phyloP scores from a whole-genome alignment of 768 basidiomycete genomes.

The Cystofilobasidium ferigula region DNA sequence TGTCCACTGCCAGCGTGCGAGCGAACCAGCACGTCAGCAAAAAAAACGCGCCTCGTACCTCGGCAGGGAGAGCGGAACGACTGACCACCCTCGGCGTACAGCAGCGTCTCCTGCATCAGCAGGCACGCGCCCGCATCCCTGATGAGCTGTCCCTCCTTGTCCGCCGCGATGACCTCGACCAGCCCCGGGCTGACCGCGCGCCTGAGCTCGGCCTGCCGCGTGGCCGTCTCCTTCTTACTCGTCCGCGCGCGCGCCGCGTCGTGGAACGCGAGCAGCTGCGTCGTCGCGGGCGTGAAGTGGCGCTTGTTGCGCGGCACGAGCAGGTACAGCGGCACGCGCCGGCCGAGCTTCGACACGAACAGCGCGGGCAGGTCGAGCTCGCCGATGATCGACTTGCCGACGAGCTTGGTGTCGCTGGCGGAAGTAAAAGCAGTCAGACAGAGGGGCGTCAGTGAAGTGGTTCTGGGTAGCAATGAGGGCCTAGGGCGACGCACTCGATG shows the following conservation, averaged over 20 bases:
- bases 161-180: constrained; percentile 56
- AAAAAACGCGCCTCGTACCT: no score
- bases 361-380: constrained; percentile 44
- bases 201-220: constrained; percentile 60
- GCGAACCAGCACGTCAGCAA: not conserved
- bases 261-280: constrained; percentile 59
- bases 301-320: constrained; percentile 69
- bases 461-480: not conserved
- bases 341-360: constrained; percentile 52
- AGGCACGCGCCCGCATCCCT: constrained; percentile 71
- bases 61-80: constrained; percentile 24
- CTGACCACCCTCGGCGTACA: constrained; percentile 73
- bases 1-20: not conserved
- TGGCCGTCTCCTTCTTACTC: constrained; percentile 64
- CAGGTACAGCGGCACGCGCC: constrained; percentile 70
- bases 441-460: not conserved
- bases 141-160: constrained; percentile 49
- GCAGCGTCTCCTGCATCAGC: constrained; percentile 68
- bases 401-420: constrained; percentile 78
- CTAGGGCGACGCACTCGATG: constrained; percentile 56
- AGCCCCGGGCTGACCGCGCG: constrained; percentile 62
- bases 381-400: constrained; percentile 63
- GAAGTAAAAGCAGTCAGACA: not conserved
- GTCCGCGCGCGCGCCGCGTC: constrained; percentile 58
- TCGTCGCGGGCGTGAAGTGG: constrained; percentile 77